These are phyloP conservation scores for Rhizopus microsporus DNA, from an alignment of 371 early-diverging fungal species.

Conservation along the genomic window DNA sequence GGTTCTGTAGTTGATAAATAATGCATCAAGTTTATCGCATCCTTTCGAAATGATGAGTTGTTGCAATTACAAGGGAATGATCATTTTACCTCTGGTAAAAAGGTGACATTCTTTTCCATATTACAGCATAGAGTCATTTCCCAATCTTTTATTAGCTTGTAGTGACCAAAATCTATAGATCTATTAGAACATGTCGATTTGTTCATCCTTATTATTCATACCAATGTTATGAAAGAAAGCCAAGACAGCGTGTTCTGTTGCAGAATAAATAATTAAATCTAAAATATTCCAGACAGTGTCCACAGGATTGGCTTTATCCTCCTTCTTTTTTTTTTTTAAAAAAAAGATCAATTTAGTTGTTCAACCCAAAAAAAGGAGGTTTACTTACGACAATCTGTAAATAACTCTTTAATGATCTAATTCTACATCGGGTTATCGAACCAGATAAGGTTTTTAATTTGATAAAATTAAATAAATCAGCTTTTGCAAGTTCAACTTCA, in stretches of 20 bases:
- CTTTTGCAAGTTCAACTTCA: slow-evolving; percentile 52
- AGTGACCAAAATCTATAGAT: background rate
- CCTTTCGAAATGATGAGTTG: background rate
- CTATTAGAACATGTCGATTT: background rate
- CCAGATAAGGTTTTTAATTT: slow-evolving; percentile 53
- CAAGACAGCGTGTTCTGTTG: slow-evolving; percentile 53
- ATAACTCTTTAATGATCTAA: background rate
- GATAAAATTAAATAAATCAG: slow-evolving; percentile 54
- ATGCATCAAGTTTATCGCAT: background rate
- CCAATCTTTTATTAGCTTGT: background rate
- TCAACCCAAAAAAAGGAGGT: background rate
- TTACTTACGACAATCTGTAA: background rate
- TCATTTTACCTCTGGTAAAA: slow-evolving; percentile 3
- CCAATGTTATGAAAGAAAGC: slow-evolving; percentile 55
- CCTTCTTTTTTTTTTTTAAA: background rate
- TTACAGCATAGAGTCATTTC: background rate
- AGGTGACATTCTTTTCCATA: background rate
- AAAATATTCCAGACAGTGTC: slow-evolving; percentile 43
- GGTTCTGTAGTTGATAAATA: background rate
- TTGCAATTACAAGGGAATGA: background rate
- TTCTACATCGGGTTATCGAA: slow-evolving; percentile 56
- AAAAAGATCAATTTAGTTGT: background rate
- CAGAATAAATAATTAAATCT: slow-evolving; percentile 58
- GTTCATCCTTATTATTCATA: slow-evolving; percentile 9
- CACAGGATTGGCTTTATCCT: background rate